Conservation (phyloP, 192 early-diverging fungal species). For the Rhizoclosmatium globosum region DNA sequence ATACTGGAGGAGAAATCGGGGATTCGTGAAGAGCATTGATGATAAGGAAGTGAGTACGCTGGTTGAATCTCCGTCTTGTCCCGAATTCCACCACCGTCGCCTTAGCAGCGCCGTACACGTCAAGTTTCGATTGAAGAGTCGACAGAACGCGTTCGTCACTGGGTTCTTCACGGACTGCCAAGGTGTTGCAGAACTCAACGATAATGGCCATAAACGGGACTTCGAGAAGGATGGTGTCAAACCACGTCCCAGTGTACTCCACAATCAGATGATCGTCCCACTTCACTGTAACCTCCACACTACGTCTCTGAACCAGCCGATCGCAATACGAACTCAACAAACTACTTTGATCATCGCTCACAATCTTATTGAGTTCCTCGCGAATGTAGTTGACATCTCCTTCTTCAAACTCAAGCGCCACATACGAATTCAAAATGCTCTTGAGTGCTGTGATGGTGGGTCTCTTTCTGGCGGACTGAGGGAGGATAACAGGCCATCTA, state of each 20-base stretch:
- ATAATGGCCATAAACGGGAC: slow-evolving; percentile 25
- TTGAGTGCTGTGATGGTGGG: neutral
- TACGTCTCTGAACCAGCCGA: neutral
- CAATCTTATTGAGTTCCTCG: neutral
- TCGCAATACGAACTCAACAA: neutral
- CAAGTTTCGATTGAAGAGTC: neutral
- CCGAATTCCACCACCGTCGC: slow-evolving; percentile 20
- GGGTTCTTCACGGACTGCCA: neutral
- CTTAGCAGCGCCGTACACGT: neutral
- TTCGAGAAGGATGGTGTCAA: slow-evolving; percentile 23
- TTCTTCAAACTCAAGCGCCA: neutral
- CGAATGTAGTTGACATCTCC: neutral
- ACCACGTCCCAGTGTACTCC: slow-evolving; percentile 21
- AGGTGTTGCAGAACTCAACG: slow-evolving; percentile 12
- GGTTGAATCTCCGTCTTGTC: slow-evolving; percentile 14
- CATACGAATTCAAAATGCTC: neutral
- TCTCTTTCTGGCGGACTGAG: neutral
- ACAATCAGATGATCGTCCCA: neutral
- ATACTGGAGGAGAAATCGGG: neutral
- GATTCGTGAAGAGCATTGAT: neutral
- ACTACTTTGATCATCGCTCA: neutral
- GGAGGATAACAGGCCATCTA: neutral
- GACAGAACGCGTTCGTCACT: neutral
- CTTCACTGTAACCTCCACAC: neutral
- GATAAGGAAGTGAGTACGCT: neutral